A percentile compares a stretch with the other conserved stretches of the same genome.
phyloP scores from a whole-genome alignment of 2,329 filamentous ascomycete species.

The Lasiodiplodia theobromae region DNA sequence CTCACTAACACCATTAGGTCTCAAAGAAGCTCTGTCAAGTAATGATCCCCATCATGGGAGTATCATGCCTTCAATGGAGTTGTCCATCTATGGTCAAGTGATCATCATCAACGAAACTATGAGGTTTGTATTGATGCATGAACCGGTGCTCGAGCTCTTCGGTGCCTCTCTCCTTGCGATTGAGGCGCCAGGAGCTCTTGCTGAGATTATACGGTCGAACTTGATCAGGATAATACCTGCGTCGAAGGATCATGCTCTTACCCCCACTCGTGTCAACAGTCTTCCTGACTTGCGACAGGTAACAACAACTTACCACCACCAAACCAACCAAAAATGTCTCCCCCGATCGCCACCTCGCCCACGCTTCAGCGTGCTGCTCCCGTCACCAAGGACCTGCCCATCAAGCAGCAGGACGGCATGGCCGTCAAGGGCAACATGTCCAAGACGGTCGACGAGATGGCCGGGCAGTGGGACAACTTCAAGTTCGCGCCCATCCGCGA shows the following conservation, averaged over 20 bases:
- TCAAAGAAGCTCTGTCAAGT: constrained; percentile 10
- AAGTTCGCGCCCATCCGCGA: constrained; percentile 87
- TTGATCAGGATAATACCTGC: constrained; percentile 99
- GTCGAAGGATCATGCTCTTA: constrained; percentile 90
- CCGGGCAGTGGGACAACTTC: constrained; percentile 82
- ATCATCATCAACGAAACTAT: constrained; percentile 20
- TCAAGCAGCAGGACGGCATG: constrained; percentile 46
- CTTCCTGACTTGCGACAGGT: constrained; percentile 41
- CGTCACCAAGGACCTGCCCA: constrained; percentile 45
- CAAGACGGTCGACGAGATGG: constrained; percentile 69
- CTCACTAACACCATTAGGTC: constrained; percentile 14
- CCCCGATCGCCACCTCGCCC: constrained; percentile 71
- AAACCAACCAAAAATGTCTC: constrained; percentile 69
- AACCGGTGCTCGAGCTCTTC: constrained; percentile 48
- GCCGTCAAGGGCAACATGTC: constrained; percentile 54
- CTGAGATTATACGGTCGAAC: constrained; percentile 95
- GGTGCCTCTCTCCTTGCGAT: constrained; percentile 20
- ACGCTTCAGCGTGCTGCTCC: constrained; percentile 47
- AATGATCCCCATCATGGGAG: constrained; percentile 25
- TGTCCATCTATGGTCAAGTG: constrained; percentile 27
- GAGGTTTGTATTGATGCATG: constrained; percentile 41
- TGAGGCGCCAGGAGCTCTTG: constrained; percentile 24
- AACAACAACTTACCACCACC: constrained; percentile 42
- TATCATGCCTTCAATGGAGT: constrained; percentile 28
- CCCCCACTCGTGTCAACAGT: constrained; percentile 44